Evolutionary conservation across 108 stramenopile genomes (phyloP).

Genomic region (Conticribra weissflogii): DNA sequence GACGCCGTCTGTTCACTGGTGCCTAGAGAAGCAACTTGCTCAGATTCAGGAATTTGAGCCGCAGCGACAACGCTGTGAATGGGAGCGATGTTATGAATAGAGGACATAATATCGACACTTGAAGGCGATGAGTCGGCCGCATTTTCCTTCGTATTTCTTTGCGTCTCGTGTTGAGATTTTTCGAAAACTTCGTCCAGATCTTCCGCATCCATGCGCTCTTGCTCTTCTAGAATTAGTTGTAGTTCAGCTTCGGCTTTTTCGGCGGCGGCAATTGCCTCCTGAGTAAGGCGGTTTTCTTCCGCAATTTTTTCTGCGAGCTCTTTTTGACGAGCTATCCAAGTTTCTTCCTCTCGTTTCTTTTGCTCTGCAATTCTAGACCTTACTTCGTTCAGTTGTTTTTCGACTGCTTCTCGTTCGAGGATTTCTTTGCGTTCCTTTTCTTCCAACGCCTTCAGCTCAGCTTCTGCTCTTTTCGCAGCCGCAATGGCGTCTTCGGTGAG

Average conservation of each 20-base stretch:
- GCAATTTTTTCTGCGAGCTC: neutral
- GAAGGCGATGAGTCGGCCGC: neutral
- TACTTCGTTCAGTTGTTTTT: too few relatives aligned
- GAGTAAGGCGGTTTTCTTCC: neutral
- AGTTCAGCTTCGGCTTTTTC: neutral
- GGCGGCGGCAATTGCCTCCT: neutral
- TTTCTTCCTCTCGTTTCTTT: neutral
- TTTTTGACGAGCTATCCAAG: neutral
- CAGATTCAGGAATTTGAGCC: neutral
- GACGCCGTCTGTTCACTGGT: too few relatives aligned
- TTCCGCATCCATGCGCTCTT: neutral
- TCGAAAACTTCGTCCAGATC: neutral
- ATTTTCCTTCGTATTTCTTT: neutral
- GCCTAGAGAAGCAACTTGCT: neutral
- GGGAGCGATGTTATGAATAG: slow-evolving; percentile 7
- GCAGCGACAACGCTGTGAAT: slow-evolving; percentile 8
- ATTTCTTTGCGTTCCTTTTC: neutral
- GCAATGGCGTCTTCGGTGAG: neutral
- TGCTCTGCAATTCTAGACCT: neutral
- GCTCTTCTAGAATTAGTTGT: neutral
- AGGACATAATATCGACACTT: neutral
- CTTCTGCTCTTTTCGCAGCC: neutral
- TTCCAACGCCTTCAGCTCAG: neutral
- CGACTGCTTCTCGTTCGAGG: too few relatives aligned
- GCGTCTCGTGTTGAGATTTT: neutral